phyloP scores from a whole-genome alignment of 2,329 filamentous ascomycete genomes.

The Phyllosticta citrichinensis region DNA sequence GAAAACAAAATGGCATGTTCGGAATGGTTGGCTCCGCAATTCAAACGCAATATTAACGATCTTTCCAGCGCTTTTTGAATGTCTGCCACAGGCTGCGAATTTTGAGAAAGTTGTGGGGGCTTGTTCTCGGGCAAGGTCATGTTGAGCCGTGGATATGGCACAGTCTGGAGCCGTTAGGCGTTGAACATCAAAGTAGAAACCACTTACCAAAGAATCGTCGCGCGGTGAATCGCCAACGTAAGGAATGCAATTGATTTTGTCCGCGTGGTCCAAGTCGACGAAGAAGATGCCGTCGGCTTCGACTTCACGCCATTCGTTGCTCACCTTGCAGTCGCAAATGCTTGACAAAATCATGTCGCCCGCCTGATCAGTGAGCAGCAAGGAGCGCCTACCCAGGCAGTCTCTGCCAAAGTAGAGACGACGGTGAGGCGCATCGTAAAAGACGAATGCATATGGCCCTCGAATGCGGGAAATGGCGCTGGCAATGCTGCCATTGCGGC shows the following conservation, averaged over 20 bases:
- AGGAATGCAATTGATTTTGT: not conserved
- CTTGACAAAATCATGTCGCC: constrained; percentile 57
- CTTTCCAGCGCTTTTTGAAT: constrained; percentile 4
- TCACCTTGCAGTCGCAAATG: constrained; percentile 43
- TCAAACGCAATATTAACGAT: constrained; percentile 7
- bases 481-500: constrained; percentile 11
- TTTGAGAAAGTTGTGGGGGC: not conserved
- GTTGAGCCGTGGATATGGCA: constrained; percentile 6
- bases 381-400: constrained; percentile 73
- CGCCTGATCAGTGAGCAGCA: constrained; percentile 50
- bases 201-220: not conserved
- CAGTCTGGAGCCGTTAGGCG: not conserved
- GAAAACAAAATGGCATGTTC: constrained; percentile 80
- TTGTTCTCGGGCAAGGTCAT: not conserved
- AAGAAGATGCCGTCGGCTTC: constrained; percentile 74
- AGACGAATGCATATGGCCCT: constrained; percentile 87
- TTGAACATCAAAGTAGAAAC: not conserved
- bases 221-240: not conserved
- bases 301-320: constrained; percentile 62
- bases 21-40: constrained; percentile 14
- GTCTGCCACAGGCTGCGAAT: constrained; percentile 31
- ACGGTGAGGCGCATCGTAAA: constrained; percentile 53
- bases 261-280: constrained; percentile 40
- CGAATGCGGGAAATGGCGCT: constrained; percentile 20
- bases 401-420: constrained; percentile 77